These are phyloP conservation scores for Xylaria longipes DNA, from an alignment of 495 filamentous ascomycete genomes.

Conservation along the genomic window DNA sequence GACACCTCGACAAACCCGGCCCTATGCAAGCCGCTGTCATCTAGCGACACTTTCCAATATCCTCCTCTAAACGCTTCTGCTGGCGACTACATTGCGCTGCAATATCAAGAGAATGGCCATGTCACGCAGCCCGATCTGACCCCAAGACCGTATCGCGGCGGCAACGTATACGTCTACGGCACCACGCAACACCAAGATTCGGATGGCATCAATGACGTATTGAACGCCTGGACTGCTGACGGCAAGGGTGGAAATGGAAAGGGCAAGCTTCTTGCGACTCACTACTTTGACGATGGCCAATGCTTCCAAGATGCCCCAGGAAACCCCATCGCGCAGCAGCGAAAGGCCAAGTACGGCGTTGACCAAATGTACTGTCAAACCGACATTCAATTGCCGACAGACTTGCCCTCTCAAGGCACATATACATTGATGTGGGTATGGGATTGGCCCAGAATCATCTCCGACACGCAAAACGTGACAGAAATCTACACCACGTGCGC, in stretches of 20 bases:
- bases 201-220: constrained; percentile 71
- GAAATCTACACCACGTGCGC: constrained; percentile 86
- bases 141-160: constrained; percentile 69
- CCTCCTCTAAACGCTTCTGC: constrained; percentile 70
- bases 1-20: constrained; percentile 46
- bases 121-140: constrained; percentile 69
- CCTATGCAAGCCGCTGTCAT: constrained; percentile 55
- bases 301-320: constrained; percentile 74
- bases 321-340: constrained; percentile 57
- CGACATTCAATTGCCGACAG: constrained; percentile 71
- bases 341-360: constrained; percentile 56
- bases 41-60: constrained; percentile 60
- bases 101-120: constrained; percentile 88
- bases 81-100: constrained; percentile 73
- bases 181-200: constrained; percentile 60
- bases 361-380: constrained; percentile 76
- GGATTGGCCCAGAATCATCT: constrained; percentile 76
- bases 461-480: constrained; percentile 44
- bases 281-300: constrained; percentile 82
- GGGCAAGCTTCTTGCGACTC: constrained; percentile 72
- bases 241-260: constrained; percentile 78
- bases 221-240: constrained; percentile 74
- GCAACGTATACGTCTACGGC: constrained; percentile 82
- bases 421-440: constrained; percentile 92
- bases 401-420: constrained; percentile 55